Base-by-base conservation (phyloP, 73 alveolate species). In the Stentor roeselii region DNA sequence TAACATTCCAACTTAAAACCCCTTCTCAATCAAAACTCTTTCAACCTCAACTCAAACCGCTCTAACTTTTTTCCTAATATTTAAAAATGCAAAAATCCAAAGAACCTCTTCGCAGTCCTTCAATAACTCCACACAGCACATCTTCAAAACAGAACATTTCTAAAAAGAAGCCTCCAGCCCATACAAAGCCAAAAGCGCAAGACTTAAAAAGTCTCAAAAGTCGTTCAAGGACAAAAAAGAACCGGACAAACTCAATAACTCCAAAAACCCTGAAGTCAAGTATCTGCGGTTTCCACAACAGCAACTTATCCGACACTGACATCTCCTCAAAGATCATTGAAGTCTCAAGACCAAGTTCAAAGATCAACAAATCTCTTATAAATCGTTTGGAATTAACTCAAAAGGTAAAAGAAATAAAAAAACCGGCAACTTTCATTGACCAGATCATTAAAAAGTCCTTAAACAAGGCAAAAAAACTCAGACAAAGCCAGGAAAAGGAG, bases 161-260 rank as follows among this genome's bases (percentile, higher is more conserved):
- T 50, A 50, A 50, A 50, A 50, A 50, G 21, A 50, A 50, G 67
- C 67, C 67, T 21, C 67, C 67, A 50, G 67, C 67, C 21, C 67
- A 50, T 21, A 6, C 6, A 11, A 50, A 50, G 21, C 6, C 6
- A 11, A 50, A 50, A 50, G 30, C 6, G 21, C 6, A 21, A 11
- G 67, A 50, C 6, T 6, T 50, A 50, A 50, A 50, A 50, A 50
- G 67, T 21, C 21, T 21, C 6, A 6, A 50, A 11, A 6, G 21
- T 11, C 6, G 21, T 11, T 11, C 6, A 50, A 50, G 21, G 67
- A 11, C 67, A 50, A 50, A 50, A 11, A 50, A 50, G 21, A 50
- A 21, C 67, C 67, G 67, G 67, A 21, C 67, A 50, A 50, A 50
- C 21, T 50, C 67, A 11, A 50, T 50, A 50, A 50, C 67, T 21